Evolutionary conservation across 2,329 filamentous ascomycete species (phyloP).

Genomic region (Claviceps maximensis): DNA sequence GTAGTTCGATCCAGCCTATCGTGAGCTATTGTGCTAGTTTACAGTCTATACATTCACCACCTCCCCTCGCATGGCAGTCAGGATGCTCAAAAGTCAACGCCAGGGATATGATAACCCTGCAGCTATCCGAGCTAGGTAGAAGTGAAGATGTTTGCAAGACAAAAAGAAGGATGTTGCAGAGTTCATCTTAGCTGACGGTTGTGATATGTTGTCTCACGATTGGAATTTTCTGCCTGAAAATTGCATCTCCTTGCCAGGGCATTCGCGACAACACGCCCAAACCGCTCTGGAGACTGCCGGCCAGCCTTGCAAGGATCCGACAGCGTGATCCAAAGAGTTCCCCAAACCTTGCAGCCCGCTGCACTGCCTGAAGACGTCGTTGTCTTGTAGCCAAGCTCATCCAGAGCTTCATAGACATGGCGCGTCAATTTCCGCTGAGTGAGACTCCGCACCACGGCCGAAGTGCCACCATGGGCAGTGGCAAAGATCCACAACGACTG

Average conservation of each 20-base stretch:
- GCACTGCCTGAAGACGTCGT: constrained; percentile 3
- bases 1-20: not conserved
- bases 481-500: constrained; percentile 22
- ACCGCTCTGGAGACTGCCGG: constrained; percentile 6
- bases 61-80: not conserved
- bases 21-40: not conserved
- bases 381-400: constrained; percentile 13
- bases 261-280: constrained; percentile 11
- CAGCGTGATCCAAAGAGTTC: constrained; percentile 15
- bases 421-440: constrained; percentile 14
- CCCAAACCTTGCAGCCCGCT: constrained; percentile 9
- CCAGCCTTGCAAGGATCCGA: constrained; percentile 10
- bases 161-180: no score
- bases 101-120: no score
- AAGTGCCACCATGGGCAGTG: constrained; percentile 5
- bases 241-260: no score
- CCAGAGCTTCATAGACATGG: constrained; percentile 16
- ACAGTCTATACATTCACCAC: not conserved
- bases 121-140: no score
- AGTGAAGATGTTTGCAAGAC: no score
- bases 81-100: not conserved
- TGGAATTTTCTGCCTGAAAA: no score
- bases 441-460: constrained; percentile 15
- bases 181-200: not conserved
- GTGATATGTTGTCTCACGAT: no score